phyloP scores from a whole-genome alignment of 140 eudicot genomes.

The Flaveria floridana region DNA sequence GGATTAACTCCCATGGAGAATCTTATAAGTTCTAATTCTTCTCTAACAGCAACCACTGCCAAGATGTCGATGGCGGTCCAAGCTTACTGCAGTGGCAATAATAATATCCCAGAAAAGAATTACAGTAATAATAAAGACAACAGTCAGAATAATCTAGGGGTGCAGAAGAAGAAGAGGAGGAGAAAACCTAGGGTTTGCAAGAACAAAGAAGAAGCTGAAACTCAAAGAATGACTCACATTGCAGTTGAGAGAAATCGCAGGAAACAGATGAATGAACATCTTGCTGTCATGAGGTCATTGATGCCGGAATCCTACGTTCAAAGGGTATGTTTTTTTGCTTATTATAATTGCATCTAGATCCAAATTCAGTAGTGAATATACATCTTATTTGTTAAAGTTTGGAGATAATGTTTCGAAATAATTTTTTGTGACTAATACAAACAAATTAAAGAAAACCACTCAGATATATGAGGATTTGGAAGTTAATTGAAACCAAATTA shows the following conservation, averaged over 20 bases:
- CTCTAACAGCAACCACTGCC: conserved; percentile 36
- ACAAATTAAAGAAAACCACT: background rate
- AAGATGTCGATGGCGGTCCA: conserved; percentile 46
- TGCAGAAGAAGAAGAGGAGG: conserved; percentile 68
- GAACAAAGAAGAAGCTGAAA: conserved; percentile 96
- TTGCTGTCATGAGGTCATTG: conserved; percentile 82
- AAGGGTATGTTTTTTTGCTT: conserved; percentile 44
- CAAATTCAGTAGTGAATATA: background rate
- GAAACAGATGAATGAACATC: conserved; percentile 95
- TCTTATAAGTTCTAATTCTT: conserved; percentile 30
- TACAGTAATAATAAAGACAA: background rate
- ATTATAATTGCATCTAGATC: conserved; percentile 21
- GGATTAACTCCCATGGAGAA: conserved; percentile 28
- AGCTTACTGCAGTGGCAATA: conserved; percentile 29
- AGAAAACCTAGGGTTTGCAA: conserved; percentile 74
- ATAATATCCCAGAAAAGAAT: conserved; percentile 2
- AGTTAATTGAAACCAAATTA: background rate
- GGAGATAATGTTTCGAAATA: background rate
- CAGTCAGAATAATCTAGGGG: conserved; percentile 33
- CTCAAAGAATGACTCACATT: conserved; percentile 98
- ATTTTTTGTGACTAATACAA: too few relatives aligned
- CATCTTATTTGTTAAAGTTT: background rate
- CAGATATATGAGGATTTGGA: background rate
- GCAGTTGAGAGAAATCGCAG: conserved; percentile 91
- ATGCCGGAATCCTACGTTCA: conserved; percentile 96